These are phyloP conservation scores for Colletotrichum viniferum DNA, from an alignment of 2,329 filamentous ascomycete species.

Conservation along the genomic window DNA sequence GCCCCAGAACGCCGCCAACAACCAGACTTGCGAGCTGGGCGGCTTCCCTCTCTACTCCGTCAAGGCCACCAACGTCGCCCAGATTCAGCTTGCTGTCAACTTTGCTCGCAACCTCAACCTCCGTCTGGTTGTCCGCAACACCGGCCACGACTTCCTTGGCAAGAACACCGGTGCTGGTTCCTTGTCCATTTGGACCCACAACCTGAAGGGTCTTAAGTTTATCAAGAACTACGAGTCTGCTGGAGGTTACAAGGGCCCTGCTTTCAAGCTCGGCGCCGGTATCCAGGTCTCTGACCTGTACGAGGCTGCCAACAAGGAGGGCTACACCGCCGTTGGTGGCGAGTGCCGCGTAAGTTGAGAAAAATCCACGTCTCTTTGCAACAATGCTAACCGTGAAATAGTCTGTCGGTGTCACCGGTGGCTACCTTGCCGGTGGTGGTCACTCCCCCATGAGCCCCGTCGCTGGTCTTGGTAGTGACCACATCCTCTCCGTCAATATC, in stretches of 20 bases:
- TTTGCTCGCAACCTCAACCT: constrained; percentile 51
- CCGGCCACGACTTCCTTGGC: constrained; percentile 58
- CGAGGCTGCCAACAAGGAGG: constrained; percentile 48
- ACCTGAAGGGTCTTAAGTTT: constrained; percentile 42
- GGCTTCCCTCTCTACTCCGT: constrained; percentile 48
- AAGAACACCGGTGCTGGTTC: constrained; percentile 57
- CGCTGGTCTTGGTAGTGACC: constrained; percentile 49
- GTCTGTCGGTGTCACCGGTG: constrained; percentile 31
- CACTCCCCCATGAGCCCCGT: constrained; percentile 51
- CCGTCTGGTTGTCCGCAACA: constrained; percentile 57
- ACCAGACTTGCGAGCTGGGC: constrained; percentile 39
- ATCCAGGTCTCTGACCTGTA: constrained; percentile 59
- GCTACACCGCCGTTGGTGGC: constrained; percentile 56
- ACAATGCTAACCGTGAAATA: not conserved
- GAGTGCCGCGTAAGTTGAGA: constrained; percentile 49
- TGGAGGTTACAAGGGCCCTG: constrained; percentile 44
- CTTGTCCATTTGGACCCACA: constrained; percentile 51
- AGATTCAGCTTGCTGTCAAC: constrained; percentile 51
- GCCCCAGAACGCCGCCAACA: constrained; percentile 29
- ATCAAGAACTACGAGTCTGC: constrained; percentile 26
- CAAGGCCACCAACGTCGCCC: constrained; percentile 42
- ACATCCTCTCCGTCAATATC: constrained; percentile 54
- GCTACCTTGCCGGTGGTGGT: constrained; percentile 44
- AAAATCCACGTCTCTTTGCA: too few species aligned
- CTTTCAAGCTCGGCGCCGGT: constrained; percentile 60